A percentile compares a stretch with the other conserved stretches of the same genome.
These are phyloP conservation scores for Rhexocercosporidium sp. DNA, from an alignment of 2,329 filamentous ascomycete genomes.

Conservation along the genomic window DNA sequence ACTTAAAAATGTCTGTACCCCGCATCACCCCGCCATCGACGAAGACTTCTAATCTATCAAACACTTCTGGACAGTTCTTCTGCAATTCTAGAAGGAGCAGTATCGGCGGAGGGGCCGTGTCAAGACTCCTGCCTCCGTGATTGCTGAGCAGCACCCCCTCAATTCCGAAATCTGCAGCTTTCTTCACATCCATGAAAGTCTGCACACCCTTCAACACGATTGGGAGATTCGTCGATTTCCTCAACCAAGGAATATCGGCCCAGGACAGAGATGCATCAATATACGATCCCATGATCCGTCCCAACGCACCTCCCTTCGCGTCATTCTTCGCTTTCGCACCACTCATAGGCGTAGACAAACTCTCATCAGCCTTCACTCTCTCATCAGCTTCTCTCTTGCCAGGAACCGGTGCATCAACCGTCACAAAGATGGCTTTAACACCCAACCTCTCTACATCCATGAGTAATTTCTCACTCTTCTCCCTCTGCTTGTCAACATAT, in stretches of 20 bases:
- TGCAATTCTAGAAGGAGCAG: constrained; percentile 67
- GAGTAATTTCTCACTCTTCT: constrained; percentile 56
- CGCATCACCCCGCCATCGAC: constrained; percentile 69
- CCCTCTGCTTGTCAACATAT: constrained; percentile 63
- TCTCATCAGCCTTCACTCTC: constrained; percentile 52
- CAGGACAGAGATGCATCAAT: constrained; percentile 64
- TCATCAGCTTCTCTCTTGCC: constrained; percentile 59
- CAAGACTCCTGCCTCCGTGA: constrained; percentile 66
- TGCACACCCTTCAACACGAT: constrained; percentile 75
- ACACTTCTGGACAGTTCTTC: constrained; percentile 63
- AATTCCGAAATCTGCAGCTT: constrained; percentile 62
- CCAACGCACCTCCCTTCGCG: constrained; percentile 58
- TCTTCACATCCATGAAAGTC: constrained; percentile 65
- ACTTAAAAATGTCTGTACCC: constrained; percentile 71
- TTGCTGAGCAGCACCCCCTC: constrained; percentile 74
- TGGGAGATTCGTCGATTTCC: constrained; percentile 59
- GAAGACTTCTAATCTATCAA: constrained; percentile 64
- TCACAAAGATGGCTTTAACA: constrained; percentile 60
- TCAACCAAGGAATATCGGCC: constrained; percentile 70
- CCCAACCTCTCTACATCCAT: constrained; percentile 51
- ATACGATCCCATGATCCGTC: constrained; percentile 60
- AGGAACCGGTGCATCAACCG: constrained; percentile 61
- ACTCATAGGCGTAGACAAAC: constrained; percentile 53
- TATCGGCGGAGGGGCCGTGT: constrained; percentile 59
- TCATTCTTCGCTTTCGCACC: constrained; percentile 57